Evolutionary conservation across 768 basidiomycete species (phyloP).

Genomic region (Hortiboletus campestris): DNA sequence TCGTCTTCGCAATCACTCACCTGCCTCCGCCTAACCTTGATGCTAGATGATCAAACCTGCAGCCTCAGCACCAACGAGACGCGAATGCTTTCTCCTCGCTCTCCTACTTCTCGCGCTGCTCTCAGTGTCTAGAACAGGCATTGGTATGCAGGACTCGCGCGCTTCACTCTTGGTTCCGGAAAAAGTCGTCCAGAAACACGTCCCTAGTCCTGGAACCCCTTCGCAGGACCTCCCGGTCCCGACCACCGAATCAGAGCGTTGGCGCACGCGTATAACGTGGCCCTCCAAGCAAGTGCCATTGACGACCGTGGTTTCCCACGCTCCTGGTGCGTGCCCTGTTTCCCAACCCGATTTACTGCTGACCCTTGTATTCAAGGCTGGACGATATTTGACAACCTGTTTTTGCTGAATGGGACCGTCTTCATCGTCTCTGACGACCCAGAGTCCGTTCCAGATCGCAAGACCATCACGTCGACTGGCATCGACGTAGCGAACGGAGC

Average conservation of each 20-base stretch:
- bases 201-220: not conserved
- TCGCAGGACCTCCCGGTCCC: constrained; percentile 9
- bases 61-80: constrained; percentile 47
- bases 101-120: constrained; percentile 48
- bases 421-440: constrained; percentile 81
- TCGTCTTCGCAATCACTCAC: not conserved
- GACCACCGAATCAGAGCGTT: constrained; percentile 21
- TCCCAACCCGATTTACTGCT: not conserved
- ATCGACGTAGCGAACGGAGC: constrained; percentile 55
- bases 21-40: too few relatives aligned
- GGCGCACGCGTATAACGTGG: constrained; percentile 42
- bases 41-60: constrained; percentile 20
- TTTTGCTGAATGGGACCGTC: constrained; percentile 75
- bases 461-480: constrained; percentile 71
- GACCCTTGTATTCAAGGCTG: constrained; percentile 53
- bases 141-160: constrained; percentile 3
- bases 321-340: constrained; percentile 50
- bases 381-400: constrained; percentile 86
- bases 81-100: constrained; percentile 53
- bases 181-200: constrained; percentile 1
- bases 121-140: constrained; percentile 37
- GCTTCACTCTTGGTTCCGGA: constrained; percentile 7
- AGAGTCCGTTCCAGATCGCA: constrained; percentile 58
- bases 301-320: constrained; percentile 73
- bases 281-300: constrained; percentile 40